Conservation (phyloP, 2,329 filamentous ascomycete genomes). For the Aureobasidium zeae region DNA sequence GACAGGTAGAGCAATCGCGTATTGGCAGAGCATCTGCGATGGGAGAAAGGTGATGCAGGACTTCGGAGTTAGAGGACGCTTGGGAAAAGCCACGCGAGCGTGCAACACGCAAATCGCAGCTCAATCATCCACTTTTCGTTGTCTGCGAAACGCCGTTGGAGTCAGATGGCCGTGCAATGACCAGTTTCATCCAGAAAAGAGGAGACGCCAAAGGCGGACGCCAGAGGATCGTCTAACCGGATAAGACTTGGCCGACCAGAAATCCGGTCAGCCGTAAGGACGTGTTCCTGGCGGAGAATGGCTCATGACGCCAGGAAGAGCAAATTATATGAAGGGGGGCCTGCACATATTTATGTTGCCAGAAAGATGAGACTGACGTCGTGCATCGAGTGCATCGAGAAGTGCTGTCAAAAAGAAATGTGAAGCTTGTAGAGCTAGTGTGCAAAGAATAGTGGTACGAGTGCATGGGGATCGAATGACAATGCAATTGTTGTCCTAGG, state of each 20-base stretch:
- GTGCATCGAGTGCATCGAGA: too few relatives aligned
- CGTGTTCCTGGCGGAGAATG: constrained; percentile 15
- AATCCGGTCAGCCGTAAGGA: constrained; percentile 1
- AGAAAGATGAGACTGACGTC: constrained; percentile 10
- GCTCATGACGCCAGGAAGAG: constrained; percentile 13
- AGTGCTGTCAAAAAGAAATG: too few relatives aligned
- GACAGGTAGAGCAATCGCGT: constrained; percentile 5
- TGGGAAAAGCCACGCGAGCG: constrained; percentile 16
- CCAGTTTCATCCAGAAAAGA: constrained; percentile 13
- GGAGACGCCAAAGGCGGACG: constrained; percentile 14
- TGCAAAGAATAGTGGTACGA: too few relatives aligned
- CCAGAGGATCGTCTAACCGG: constrained; percentile 16
- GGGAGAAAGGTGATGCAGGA: constrained; percentile 12
- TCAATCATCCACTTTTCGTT: constrained; percentile 12
- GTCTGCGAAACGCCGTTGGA: constrained; percentile 15
- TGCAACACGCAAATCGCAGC: constrained; percentile 16
- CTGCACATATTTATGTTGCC: constrained; percentile 7
- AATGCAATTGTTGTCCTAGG: constrained; percentile 5
- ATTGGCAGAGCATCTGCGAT: constrained; percentile 14
- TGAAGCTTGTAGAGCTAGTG: too few relatives aligned
- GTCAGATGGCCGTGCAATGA: constrained; percentile 11
- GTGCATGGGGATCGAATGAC: constrained; percentile 1
- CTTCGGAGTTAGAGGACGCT: constrained; percentile 7
- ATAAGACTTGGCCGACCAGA: constrained; percentile 11
- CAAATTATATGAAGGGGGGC: constrained; percentile 6